A percentile compares a stretch with the other conserved stretches of the same genome.
Evolutionary conservation across 345 rosid species (phyloP).

Genomic region (Aquilaria sinensis): DNA sequence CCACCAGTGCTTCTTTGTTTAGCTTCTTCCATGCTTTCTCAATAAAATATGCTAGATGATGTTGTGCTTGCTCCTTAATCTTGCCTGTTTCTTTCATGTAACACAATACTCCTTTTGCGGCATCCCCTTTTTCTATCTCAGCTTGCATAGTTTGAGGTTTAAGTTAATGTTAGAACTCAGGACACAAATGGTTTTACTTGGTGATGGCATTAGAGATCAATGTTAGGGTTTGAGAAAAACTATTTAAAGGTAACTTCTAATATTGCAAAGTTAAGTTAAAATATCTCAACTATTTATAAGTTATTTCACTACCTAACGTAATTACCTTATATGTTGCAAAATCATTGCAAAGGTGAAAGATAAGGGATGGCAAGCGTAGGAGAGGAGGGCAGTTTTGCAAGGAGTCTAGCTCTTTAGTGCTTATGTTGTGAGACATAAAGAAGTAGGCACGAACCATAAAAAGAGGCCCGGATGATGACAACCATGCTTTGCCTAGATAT

Average conservation of each 20-base stretch:
- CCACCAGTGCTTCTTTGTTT: constrained; percentile 13
- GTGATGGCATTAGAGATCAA: not conserved
- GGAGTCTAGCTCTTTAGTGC: constrained; percentile 14
- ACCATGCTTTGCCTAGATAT: constrained; percentile 34
- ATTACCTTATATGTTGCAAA: constrained; percentile 33
- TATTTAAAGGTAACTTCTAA: too few relatives aligned
- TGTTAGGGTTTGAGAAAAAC: too few relatives aligned
- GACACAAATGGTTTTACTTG: not conserved
- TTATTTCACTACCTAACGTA: too few relatives aligned
- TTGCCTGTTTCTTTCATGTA: constrained; percentile 28
- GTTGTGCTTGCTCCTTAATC: constrained; percentile 20
- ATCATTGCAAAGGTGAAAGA: constrained; percentile 37
- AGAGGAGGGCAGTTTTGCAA: constrained; percentile 20
- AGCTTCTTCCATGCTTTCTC: constrained; percentile 31
- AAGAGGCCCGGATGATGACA: constrained; percentile 25
- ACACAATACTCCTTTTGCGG: constrained; percentile 23
- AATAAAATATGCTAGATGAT: constrained; percentile 18
- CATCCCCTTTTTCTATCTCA: constrained; percentile 34
- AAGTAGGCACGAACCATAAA: constrained; percentile 23
- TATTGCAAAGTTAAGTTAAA: too few relatives aligned
- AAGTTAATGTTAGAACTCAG: not conserved
- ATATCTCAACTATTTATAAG: too few relatives aligned
- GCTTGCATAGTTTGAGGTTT: constrained; percentile 18
- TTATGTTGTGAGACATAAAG: not conserved
- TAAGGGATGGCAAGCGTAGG: constrained; percentile 24